Percentiles rank a stretch among this genome's conserved stretches.
Conservation (phyloP, 805 yeast genomes). For the Brettanomyces naardenensis region DNA sequence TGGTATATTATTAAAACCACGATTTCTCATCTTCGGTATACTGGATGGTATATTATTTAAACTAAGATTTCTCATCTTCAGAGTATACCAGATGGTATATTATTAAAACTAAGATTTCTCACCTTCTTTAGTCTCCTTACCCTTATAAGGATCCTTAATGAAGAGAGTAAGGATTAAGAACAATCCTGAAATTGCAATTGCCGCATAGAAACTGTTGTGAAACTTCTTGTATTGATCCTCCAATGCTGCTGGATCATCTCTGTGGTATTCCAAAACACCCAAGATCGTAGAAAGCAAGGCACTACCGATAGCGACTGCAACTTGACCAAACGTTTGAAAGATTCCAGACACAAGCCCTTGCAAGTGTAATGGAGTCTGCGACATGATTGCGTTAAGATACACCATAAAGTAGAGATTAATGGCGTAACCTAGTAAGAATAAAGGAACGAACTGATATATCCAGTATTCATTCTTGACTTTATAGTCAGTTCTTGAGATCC, state of each 20-base stretch:
- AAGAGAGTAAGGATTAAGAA: background rate
- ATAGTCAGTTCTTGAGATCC: slow-evolving; percentile 16
- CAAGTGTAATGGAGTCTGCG: slow-evolving; percentile 12
- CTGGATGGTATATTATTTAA: no score
- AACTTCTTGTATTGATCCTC: slow-evolving; percentile 5
- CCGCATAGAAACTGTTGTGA: slow-evolving; percentile 2
- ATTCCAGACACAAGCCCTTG: slow-evolving; percentile 16
- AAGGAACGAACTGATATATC: slow-evolving; percentile 19
- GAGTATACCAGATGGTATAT: no score
- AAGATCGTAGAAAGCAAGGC: slow-evolving; percentile 11
- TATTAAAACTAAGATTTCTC: no score
- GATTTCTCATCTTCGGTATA: no score
- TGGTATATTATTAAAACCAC: no score
- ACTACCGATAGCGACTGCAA: slow-evolving; percentile 10
- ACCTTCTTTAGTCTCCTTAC: no score
- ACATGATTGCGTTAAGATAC: slow-evolving; percentile 25
- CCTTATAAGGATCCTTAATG: background rate
- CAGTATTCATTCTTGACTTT: slow-evolving; percentile 12
- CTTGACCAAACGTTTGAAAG: slow-evolving; percentile 11
- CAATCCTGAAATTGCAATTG: background rate
- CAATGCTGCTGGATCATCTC: background rate
- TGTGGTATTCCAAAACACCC: slow-evolving; percentile 6
- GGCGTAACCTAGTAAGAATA: slow-evolving; percentile 14
- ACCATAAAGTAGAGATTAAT: slow-evolving; percentile 27
- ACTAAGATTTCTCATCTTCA: no score